Conservation (phyloP, 2,329 filamentous ascomycete genomes). For the Penicillium decumbens region DNA sequence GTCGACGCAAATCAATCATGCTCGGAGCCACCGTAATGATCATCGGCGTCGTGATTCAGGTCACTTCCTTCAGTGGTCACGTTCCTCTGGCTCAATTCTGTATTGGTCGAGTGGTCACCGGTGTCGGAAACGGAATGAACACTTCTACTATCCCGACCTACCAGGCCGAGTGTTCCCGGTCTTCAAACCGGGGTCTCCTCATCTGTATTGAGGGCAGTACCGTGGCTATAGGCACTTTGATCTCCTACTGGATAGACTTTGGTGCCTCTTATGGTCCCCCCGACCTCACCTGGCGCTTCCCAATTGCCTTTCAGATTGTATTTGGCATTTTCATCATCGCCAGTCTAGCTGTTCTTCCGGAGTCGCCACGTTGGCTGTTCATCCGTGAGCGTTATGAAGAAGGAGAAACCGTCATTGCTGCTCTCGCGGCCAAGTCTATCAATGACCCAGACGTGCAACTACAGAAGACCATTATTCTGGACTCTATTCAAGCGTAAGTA, state of each 20-base stretch:
- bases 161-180: neutral
- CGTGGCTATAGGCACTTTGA: slow-evolving; percentile 23
- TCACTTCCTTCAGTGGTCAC: neutral
- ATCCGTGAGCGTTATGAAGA: slow-evolving; percentile 37
- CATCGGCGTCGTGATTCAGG: neutral
- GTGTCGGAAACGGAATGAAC: neutral
- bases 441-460: slow-evolving; percentile 50
- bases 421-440: slow-evolving; percentile 41
- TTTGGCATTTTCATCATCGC: slow-evolving; percentile 43
- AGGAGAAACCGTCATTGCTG: slow-evolving; percentile 45
- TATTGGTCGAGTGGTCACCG: neutral
- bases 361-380: slow-evolving; percentile 33
- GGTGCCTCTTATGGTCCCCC: slow-evolving; percentile 22
- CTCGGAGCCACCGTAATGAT: slow-evolving; percentile 49
- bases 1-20: slow-evolving; percentile 44
- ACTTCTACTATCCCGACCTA: neutral
- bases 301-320: slow-evolving; percentile 46
- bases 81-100: neutral
- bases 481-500: slow-evolving; percentile 51
- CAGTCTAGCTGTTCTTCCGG: slow-evolving; percentile 34
- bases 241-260: slow-evolving; percentile 27
- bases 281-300: slow-evolving; percentile 43
- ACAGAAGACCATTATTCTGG: slow-evolving; percentile 54
- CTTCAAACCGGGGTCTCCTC: neutral
- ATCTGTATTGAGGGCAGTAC: neutral